These are phyloP conservation scores for Sphaerostilbella broomeana DNA, from an alignment of 2,329 filamentous ascomycete species.

Conservation along the genomic window DNA sequence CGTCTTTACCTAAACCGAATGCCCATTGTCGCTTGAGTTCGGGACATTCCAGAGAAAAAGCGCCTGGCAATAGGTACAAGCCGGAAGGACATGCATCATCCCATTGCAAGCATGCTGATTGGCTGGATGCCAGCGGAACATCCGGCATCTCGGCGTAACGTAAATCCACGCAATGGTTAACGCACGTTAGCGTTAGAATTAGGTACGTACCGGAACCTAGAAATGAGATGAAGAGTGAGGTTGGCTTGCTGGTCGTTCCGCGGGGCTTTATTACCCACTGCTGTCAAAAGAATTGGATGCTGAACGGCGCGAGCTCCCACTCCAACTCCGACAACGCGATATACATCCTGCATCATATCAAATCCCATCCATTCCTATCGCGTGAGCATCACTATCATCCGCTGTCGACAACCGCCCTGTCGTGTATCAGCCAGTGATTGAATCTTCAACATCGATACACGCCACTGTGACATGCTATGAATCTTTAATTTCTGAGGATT, in stretches of 20 bases:
- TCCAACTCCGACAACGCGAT: too few species aligned
- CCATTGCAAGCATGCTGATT: slow-evolving; percentile 15
- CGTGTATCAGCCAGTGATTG: not conserved
- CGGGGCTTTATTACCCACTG: too few species aligned
- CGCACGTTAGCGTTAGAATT: too few species aligned
- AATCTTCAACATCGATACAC: not conserved
- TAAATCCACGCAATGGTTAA: slow-evolving; percentile 10
- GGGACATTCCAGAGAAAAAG: slow-evolving; percentile 11
- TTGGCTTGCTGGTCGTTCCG: too few species aligned
- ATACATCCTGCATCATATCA: too few species aligned
- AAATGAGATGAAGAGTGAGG: too few species aligned
- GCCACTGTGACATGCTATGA: slow-evolving; percentile 22
- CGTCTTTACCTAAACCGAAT: slow-evolving; percentile 4
- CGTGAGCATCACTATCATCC: too few species aligned
- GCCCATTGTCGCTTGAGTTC: slow-evolving; percentile 3
- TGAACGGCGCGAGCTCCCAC: too few species aligned
- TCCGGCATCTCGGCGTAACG: slow-evolving; percentile 5
- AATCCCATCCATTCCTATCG: too few species aligned
- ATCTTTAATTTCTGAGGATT: slow-evolving; percentile 7
- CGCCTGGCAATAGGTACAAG: slow-evolving; percentile 3
- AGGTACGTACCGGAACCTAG: not conserved
- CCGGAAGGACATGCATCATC: slow-evolving; percentile 4
- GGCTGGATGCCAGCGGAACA: slow-evolving; percentile 8
- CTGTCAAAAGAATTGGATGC: too few species aligned
- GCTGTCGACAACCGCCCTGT: too few species aligned